phyloP scores from a whole-genome alignment of 768 basidiomycete species.

The Boletus rubescentipes region DNA sequence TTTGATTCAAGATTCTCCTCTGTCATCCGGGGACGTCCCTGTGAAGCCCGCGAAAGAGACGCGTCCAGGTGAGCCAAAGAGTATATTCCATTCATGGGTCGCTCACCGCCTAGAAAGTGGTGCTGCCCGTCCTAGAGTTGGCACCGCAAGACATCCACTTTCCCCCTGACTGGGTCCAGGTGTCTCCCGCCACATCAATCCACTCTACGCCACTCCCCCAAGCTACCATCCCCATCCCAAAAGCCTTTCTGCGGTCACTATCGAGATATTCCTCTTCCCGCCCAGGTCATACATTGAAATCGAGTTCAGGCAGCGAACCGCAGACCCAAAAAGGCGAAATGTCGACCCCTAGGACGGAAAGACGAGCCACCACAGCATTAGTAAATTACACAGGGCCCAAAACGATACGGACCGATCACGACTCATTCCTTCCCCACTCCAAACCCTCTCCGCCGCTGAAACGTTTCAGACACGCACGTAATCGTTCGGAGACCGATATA shows the following conservation, averaged over 20 bases:
- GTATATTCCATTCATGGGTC: neutral
- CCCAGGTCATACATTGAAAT: neutral
- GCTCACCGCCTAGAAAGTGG: conserved; percentile 6
- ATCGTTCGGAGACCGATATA: neutral
- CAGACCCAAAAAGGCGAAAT: neutral
- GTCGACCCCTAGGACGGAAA: neutral
- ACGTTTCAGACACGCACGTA: conserved; percentile 9
- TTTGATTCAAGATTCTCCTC: neutral
- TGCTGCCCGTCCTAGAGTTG: neutral
- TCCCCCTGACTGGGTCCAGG: neutral
- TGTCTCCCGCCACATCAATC: neutral
- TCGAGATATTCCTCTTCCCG: neutral
- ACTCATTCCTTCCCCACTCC: conserved; percentile 23
- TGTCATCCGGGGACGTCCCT: neutral
- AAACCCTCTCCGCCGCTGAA: conserved; percentile 19
- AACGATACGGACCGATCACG: conserved; percentile 17
- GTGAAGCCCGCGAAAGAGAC: neutral
- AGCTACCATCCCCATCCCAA: neutral
- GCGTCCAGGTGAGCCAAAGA: conserved; percentile 7
- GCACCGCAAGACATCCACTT: neutral
- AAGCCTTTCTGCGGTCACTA: neutral
- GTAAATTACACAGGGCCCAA: neutral
- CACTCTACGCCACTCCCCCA: neutral
- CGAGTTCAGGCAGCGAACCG: neutral
- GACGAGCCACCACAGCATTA: neutral